phyloP scores from a whole-genome alignment of 169 alveolate genomes.

The Eimeria falciformis region DNA sequence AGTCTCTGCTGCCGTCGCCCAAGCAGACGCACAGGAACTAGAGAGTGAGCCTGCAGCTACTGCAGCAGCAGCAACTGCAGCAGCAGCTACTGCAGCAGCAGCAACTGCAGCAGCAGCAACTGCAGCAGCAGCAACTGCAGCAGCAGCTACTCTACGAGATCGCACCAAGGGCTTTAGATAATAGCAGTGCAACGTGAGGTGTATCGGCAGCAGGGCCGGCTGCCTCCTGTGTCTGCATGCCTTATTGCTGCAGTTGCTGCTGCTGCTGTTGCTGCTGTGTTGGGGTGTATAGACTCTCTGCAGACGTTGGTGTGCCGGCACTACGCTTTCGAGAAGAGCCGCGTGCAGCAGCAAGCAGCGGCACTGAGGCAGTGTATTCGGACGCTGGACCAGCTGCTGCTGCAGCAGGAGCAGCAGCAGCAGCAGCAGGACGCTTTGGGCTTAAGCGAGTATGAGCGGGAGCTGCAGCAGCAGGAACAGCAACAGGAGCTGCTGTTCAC shows the following conservation, averaged over 20 bases:
- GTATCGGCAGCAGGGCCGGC: too few relatives aligned
- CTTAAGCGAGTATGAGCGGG: conserved; percentile 19
- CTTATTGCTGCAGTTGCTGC: conserved; percentile 29
- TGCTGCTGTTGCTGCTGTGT: conserved; percentile 51
- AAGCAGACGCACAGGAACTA: conserved; percentile 27
- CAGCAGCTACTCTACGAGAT: not conserved
- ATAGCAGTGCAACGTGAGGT: too few relatives aligned
- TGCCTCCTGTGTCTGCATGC: not conserved
- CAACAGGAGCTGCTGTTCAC: conserved; percentile 3
- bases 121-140: not conserved
- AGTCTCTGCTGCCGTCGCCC: conserved; percentile 38
- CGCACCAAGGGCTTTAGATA: too few relatives aligned
- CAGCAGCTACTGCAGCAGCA: conserved; percentile 16
- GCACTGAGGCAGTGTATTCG: conserved; percentile 50
- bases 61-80: conserved; percentile 25
- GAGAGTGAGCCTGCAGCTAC: conserved; percentile 37
- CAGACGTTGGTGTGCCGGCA: conserved; percentile 72
- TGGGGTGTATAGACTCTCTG: conserved; percentile 55
- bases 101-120: conserved; percentile 1
- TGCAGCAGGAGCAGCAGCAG: conserved; percentile 57
- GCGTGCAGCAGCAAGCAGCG: conserved; percentile 77
- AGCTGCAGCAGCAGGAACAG: conserved; percentile 55
- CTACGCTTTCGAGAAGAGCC: conserved; percentile 70
- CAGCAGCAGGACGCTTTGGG: conserved; percentile 5
- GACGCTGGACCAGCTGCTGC: conserved; percentile 18